phyloP scores from a whole-genome alignment of 176 grass and related monocot species.

The Elymus sibiricus region DNA sequence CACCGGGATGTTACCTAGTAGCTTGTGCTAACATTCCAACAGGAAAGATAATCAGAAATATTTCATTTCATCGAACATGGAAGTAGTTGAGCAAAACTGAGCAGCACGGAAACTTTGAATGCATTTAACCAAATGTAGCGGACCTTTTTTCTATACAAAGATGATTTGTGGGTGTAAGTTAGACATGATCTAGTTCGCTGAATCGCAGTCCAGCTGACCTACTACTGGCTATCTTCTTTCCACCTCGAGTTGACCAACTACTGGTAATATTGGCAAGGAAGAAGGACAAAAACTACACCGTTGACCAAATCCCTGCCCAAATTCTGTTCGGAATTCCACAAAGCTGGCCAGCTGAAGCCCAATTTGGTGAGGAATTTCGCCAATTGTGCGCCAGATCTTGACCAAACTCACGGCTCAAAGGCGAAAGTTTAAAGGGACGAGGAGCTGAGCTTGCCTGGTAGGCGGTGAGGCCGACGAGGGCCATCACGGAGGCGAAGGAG shows the following conservation, averaged over 20 bases:
- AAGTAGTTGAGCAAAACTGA: not conserved
- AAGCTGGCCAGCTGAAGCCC: not conserved
- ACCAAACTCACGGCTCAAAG: not conserved
- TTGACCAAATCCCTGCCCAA: slow-evolving; percentile 1
- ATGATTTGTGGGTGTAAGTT: not conserved
- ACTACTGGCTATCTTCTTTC: not conserved
- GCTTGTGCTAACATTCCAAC: not conserved
- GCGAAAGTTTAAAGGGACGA: not conserved
- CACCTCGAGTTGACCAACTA: not conserved
- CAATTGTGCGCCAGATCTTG: not conserved
- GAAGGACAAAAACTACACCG: not conserved
- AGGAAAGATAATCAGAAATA: not conserved
- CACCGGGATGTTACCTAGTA: not conserved
- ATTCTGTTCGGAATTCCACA: not conserved
- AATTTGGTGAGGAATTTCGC: not conserved
- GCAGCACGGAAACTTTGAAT: not conserved
- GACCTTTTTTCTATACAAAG: not conserved
- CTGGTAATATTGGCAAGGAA: not conserved
- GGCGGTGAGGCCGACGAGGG: slow-evolving; percentile 64
- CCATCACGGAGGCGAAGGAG: slow-evolving; percentile 69
- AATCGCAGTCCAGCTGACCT: not conserved
- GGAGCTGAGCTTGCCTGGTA: slow-evolving; percentile 55
- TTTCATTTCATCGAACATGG: not conserved
- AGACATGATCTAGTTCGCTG: not conserved
- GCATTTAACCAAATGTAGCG: not conserved